Conservation (phyloP, 2,329 filamentous ascomycete species). For the Microsporum audouinii region DNA sequence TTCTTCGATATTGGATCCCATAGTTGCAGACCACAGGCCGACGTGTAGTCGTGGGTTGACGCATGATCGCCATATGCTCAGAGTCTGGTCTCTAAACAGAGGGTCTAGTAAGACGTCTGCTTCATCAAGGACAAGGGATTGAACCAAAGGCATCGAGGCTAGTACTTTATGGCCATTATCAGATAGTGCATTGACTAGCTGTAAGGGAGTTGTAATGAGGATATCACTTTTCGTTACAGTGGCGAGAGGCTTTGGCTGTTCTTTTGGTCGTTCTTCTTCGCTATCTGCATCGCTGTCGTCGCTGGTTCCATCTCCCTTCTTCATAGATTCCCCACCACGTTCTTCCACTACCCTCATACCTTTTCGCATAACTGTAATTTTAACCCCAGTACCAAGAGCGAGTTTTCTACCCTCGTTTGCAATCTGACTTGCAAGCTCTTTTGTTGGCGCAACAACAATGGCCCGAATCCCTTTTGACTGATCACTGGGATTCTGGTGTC, state of each 20-base stretch:
- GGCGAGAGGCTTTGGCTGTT: constrained; percentile 23
- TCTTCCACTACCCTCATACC: constrained; percentile 58
- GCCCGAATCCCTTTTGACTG: constrained; percentile 51
- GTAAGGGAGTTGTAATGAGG: constrained; percentile 66
- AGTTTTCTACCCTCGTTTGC: constrained; percentile 75
- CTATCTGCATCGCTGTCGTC: constrained; percentile 24
- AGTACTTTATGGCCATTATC: constrained; percentile 35
- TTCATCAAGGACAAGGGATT: constrained; percentile 75
- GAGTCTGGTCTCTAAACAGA: constrained; percentile 78
- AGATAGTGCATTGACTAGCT: constrained; percentile 63
- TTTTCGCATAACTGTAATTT: constrained; percentile 72
- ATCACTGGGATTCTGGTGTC: constrained; percentile 35
- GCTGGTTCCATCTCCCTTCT: constrained; percentile 26
- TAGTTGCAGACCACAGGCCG: constrained; percentile 91
- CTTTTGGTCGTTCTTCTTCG: constrained; percentile 12
- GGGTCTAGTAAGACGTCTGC: constrained; percentile 88
- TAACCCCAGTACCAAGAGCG: constrained; percentile 62
- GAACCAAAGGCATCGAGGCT: constrained; percentile 53
- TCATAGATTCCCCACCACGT: constrained; percentile 26
- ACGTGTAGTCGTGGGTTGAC: constrained; percentile 57
- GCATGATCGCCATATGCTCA: constrained; percentile 73
- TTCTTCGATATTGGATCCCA: constrained; percentile 83
- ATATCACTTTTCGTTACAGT: constrained; percentile 63
- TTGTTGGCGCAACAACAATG: constrained; percentile 65
- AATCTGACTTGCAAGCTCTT: constrained; percentile 72